These are phyloP conservation scores for Apiospora phragmitis DNA, from an alignment of 2,329 filamentous ascomycete genomes.

Conservation along the genomic window DNA sequence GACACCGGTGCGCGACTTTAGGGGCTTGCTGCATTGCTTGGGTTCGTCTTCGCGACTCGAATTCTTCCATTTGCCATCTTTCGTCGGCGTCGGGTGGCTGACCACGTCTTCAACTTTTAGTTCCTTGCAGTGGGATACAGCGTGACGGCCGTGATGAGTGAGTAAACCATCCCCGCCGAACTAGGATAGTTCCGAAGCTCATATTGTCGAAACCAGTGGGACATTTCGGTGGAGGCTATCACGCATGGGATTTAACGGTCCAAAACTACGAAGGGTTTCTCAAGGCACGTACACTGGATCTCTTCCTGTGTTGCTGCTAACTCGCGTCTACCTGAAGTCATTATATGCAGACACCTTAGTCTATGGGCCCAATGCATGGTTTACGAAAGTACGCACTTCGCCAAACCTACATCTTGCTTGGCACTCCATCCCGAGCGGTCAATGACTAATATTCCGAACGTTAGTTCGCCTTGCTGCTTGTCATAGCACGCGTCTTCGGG, in stretches of 20 bases:
- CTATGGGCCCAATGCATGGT: slow-evolving; percentile 6
- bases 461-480: slow-evolving; percentile 1
- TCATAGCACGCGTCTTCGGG: slow-evolving; percentile 5
- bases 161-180: not conserved
- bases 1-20: not conserved
- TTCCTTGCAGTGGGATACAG: not conserved
- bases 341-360: slow-evolving; percentile 4
- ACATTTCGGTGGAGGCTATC: not conserved
- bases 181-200: not conserved
- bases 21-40: slow-evolving; percentile 5
- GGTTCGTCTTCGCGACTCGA: not conserved
- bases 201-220: not conserved
- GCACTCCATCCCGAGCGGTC: not conserved
- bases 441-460: not conserved
- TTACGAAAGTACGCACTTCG: slow-evolving; percentile 3
- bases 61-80: not conserved
- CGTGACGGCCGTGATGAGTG: not conserved
- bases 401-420: not conserved
- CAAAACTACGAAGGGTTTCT: slow-evolving; percentile 6
- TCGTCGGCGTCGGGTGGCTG: not conserved
- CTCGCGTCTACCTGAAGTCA: not conserved
- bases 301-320: not conserved
- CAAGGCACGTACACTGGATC: not conserved
- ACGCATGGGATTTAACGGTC: not conserved
- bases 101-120: not conserved